phyloP scores from a whole-genome alignment of 768 basidiomycete species.

The Pleurotus djamor region DNA sequence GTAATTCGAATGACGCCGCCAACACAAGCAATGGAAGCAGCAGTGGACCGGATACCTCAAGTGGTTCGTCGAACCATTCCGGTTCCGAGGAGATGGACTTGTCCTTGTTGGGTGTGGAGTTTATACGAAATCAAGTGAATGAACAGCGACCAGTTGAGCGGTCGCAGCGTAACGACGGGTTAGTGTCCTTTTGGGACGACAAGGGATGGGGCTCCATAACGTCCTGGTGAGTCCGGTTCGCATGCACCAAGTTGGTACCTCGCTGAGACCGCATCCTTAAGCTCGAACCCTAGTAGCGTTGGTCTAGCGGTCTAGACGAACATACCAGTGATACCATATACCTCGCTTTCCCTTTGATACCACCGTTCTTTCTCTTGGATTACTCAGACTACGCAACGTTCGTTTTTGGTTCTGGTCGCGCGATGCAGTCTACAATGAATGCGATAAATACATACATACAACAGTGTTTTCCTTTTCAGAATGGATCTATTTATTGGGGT shows the following conservation, averaged over 20 bases:
- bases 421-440: too few species aligned
- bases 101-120: constrained; percentile 17
- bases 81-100: constrained; percentile 20
- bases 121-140: constrained; percentile 8
- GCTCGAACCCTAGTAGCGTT: neutral
- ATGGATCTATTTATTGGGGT: constrained; percentile 29
- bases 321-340: neutral
- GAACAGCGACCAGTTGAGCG: constrained; percentile 7
- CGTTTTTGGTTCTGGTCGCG: neutral
- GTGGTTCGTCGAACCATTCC: constrained; percentile 6
- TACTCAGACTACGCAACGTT: neutral
- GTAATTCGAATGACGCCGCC: neutral
- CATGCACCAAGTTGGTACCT: too few species aligned
- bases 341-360: neutral
- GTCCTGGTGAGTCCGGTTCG: neutral
- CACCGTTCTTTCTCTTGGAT: neutral
- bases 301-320: neutral
- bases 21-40: neutral
- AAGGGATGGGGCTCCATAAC: constrained; percentile 3
- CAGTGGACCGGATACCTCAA: neutral
- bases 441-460: neutral
- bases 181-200: constrained; percentile 18
- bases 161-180: neutral
- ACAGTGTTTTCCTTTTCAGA: neutral
- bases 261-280: too few species aligned